These are phyloP conservation scores for Corymbia citriodora DNA, from an alignment of 441 rosid genomes.

Conservation along the genomic window DNA sequence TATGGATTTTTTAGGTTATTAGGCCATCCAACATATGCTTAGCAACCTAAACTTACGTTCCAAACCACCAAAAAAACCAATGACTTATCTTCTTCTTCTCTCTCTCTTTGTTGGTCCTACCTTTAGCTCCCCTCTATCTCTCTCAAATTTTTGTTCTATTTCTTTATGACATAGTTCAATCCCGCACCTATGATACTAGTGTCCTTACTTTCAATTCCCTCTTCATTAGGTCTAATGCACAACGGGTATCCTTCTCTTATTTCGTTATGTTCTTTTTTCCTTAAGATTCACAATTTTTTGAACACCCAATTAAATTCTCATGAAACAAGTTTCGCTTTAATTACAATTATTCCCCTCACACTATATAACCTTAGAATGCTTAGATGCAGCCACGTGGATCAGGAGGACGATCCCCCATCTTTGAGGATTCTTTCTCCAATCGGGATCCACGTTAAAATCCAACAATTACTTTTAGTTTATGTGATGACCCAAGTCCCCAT, in stretches of 20 bases:
- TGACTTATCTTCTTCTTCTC: too few relatives aligned
- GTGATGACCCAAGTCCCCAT: accelerated
- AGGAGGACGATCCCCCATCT: background rate
- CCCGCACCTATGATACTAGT: background rate
- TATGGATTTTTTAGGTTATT: too few relatives aligned
- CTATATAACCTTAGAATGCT: background rate
- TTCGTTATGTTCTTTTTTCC: too few relatives aligned
- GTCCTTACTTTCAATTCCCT: background rate
- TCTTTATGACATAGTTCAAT: background rate
- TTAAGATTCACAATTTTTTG: too few relatives aligned
- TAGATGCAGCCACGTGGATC: background rate
- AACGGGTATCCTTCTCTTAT: too few relatives aligned
- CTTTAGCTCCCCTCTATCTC: background rate
- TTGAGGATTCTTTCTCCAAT: background rate
- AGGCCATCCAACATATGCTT: background rate
- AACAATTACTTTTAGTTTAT: too few relatives aligned
- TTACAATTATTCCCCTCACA: too few relatives aligned
- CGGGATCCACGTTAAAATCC: background rate
- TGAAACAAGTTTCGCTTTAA: too few relatives aligned
- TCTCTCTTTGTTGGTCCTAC: background rate
- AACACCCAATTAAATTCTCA: too few relatives aligned
- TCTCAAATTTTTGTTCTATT: too few relatives aligned
- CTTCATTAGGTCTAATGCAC: too few relatives aligned
- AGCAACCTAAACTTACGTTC: background rate
- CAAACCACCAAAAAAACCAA: background rate